These are phyloP conservation scores for Sporothrix inflata DNA, from an alignment of 2,329 filamentous ascomycete species.

Conservation along the genomic window DNA sequence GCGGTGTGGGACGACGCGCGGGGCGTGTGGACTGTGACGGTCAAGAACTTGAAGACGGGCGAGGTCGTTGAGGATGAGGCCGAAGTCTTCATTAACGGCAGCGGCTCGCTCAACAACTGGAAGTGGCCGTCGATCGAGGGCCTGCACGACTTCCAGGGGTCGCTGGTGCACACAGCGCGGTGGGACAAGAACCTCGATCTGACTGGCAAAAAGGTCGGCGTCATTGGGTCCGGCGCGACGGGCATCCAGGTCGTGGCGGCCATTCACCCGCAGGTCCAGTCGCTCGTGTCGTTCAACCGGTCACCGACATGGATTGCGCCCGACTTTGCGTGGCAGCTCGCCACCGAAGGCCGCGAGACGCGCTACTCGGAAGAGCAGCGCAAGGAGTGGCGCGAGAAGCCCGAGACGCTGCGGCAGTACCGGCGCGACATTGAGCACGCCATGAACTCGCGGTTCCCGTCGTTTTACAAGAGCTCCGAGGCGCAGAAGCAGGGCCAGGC, in stretches of 20 bases:
- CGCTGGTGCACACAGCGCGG: conserved; percentile 57
- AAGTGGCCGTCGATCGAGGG: conserved; percentile 54
- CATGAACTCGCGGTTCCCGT: conserved; percentile 27
- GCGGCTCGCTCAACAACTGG: conserved; percentile 45
- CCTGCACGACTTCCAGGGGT: conserved; percentile 53
- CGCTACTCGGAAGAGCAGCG: conserved; percentile 28
- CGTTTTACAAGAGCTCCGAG: conserved; percentile 18
- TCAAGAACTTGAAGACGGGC: conserved; percentile 8
- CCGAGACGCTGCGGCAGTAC: conserved; percentile 21
- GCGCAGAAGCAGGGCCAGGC: conserved; percentile 43
- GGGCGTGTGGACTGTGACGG: conserved; percentile 14
- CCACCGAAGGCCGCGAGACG: conserved; percentile 17
- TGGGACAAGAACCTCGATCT: conserved; percentile 57
- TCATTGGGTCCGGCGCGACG: conserved; percentile 59
- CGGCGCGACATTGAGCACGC: conserved; percentile 27
- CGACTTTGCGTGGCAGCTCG: conserved; percentile 12
- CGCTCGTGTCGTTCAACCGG: conserved; percentile 40
- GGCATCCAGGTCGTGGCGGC: conserved; percentile 50
- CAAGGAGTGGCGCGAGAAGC: conserved; percentile 20
- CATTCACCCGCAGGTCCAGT: conserved; percentile 15
- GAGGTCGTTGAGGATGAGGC: conserved; percentile 8
- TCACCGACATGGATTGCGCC: conserved; percentile 40
- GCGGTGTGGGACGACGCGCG: conserved; percentile 25
- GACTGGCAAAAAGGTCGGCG: conserved; percentile 49
- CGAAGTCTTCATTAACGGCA: conserved; percentile 23